These are phyloP conservation scores for Rhamnella rubrinervis DNA, from an alignment of 331 rosid species.

Conservation along the genomic window DNA sequence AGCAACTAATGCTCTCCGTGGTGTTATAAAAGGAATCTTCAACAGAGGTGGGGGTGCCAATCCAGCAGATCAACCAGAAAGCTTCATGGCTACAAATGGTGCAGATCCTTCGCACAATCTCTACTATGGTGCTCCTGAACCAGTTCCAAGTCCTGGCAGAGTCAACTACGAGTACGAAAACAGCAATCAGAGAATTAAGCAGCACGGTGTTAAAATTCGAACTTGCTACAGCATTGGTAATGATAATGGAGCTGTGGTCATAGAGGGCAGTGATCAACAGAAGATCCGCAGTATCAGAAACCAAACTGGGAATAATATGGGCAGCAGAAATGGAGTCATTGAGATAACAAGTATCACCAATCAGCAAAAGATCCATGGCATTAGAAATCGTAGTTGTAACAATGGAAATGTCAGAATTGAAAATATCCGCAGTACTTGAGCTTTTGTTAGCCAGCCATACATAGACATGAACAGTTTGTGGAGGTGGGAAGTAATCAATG, in stretches of 20 bases:
- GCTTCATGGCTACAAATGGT: neutral
- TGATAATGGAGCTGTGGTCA: neutral
- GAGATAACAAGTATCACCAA: neutral
- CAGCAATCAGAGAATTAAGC: neutral
- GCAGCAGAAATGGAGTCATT: neutral
- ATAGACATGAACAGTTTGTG: neutral
- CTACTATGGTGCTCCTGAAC: too few relatives aligned
- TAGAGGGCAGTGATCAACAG: neutral
- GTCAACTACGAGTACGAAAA: too few relatives aligned
- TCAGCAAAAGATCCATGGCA: neutral
- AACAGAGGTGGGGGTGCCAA: neutral
- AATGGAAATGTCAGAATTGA: neutral
- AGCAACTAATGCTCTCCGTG: neutral
- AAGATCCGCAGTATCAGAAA: neutral
- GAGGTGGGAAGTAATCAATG: too few relatives aligned
- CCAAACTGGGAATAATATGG: neutral
- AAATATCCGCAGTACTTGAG: neutral
- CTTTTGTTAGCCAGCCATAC: neutral
- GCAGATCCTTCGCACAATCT: too few relatives aligned
- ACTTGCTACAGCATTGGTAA: neutral
- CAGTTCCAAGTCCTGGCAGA: too few relatives aligned
- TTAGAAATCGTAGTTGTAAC: neutral
- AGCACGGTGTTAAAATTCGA: neutral
- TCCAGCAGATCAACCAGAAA: neutral
- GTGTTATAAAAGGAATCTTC: neutral